Evolutionary conservation across 2,329 filamentous ascomycete genomes (phyloP).

Genomic region (Colletotrichum horii): DNA sequence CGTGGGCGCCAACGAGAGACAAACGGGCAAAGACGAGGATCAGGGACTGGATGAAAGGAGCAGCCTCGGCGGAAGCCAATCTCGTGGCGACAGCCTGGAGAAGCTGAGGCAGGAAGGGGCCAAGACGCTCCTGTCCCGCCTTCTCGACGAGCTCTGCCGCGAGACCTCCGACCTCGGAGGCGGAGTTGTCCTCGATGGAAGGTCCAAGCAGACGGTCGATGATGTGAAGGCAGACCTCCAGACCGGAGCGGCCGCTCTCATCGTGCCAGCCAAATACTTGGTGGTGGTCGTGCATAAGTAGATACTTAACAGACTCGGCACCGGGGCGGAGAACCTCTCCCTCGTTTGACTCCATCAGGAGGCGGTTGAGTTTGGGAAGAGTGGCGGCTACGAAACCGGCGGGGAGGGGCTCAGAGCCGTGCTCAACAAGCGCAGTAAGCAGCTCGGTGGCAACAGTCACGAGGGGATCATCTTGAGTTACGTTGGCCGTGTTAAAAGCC

Average conservation of each 20-base stretch:
- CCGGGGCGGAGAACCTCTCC: constrained; percentile 87
- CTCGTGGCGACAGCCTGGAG: constrained; percentile 87
- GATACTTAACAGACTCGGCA: constrained; percentile 85
- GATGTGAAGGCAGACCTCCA: constrained; percentile 89
- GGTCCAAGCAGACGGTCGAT: constrained; percentile 89
- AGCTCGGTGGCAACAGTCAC: constrained; percentile 83
- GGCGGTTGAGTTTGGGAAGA: constrained; percentile 83
- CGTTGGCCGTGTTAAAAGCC: constrained; percentile 85
- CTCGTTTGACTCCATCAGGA: constrained; percentile 84
- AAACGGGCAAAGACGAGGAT: constrained; percentile 94
- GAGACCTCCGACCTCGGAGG: constrained; percentile 93
- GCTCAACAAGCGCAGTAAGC: constrained; percentile 79
- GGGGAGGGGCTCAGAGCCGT: constrained; percentile 85
- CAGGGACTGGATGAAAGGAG: constrained; percentile 92
- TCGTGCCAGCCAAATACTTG: constrained; percentile 91
- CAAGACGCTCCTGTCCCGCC: constrained; percentile 87
- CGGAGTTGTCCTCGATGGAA: constrained; percentile 87
- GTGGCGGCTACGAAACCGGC: constrained; percentile 83
- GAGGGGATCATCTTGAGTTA: constrained; percentile 84
- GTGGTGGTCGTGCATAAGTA: constrained; percentile 86
- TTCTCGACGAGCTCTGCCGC: constrained; percentile 96
- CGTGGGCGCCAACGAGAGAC: constrained; percentile 81
- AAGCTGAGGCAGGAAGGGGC: constrained; percentile 87
- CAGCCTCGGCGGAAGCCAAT: constrained; percentile 80
- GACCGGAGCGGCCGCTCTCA: constrained; percentile 77